Base-by-base conservation (phyloP, 2,329 filamentous ascomycete genomes). In the Fusarium liriodendri region DNA sequence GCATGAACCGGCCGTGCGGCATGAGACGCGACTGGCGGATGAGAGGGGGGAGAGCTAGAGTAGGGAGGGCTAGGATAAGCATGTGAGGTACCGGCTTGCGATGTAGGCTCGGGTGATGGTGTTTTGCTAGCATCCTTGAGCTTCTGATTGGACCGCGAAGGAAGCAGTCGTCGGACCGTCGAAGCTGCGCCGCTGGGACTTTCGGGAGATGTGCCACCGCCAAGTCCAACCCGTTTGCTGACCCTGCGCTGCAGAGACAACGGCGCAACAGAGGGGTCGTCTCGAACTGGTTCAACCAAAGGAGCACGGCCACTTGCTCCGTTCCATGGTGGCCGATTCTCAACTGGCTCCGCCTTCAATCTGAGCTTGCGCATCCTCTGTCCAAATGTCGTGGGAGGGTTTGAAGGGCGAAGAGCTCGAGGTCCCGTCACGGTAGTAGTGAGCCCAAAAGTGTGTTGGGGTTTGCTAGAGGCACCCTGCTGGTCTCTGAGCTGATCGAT, bases 271-370 rank as follows among this genome's bases (percentile, higher is more conserved):
- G 85, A 83, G 47, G 84, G 84, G 38, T 89, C 89, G 78, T 94
- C 92, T 77, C 85, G 87, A 40, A 94, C 87, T 5, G 92, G 91
- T 52, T 88, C 87, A 37, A 93, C 88, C 65, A 94, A 86, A 38
- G 89, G 85, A 47, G 87, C 87, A 73, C 93, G 89, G 32, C 93
- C 93, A 79, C 91, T 94, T 40, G 91, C 90, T 20, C 93, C 93
- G 76, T 91, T 92, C 93, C 93, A 95, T 66, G 91, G 87, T 6
- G 91, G 90, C 25, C 87, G 85, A 61, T 79, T 84, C 29, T 87
- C 84, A 62, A 85, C 32, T 70, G 76, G 80, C 72, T 76, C 83
- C 77, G 73, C 80, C 78, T 84, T 72, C 78, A 82, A 74, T 82
- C 82, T 79, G 45, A 81, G 67, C 33, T 81, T 77, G 13, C 81